phyloP scores from a whole-genome alignment of 1,284 basidiomycete genomes.

The Tylopilus microsporus region DNA sequence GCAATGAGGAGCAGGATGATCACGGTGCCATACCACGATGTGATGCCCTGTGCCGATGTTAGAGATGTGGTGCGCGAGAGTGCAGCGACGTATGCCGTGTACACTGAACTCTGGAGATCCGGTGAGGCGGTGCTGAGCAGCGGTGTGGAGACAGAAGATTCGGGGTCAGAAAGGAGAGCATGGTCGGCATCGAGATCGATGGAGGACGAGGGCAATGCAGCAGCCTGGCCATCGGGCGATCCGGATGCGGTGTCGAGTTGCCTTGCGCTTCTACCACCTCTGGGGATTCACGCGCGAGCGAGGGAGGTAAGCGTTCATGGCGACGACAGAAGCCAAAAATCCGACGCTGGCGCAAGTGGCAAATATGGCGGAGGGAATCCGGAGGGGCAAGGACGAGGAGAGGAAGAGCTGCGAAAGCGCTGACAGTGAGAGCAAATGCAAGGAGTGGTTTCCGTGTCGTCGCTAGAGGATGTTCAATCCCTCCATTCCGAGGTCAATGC shows the following conservation, averaged over 20 bases:
- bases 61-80: slow-evolving; percentile 70
- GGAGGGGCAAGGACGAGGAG: slow-evolving; percentile 62
- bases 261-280: slow-evolving; percentile 48
- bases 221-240: slow-evolving; percentile 10
- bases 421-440: slow-evolving; percentile 60
- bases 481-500: not conserved
- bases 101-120: slow-evolving; percentile 4
- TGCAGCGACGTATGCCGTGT: slow-evolving; percentile 42
- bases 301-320: slow-evolving; percentile 87
- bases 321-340: slow-evolving; percentile 80
- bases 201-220: slow-evolving; percentile 6
- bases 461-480: slow-evolving; percentile 42
- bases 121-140: slow-evolving; percentile 25
- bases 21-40: slow-evolving; percentile 75
- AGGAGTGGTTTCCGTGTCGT: slow-evolving; percentile 73
- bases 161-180: slow-evolving; percentile 9
- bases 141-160: slow-evolving; percentile 17
- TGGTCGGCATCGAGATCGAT: slow-evolving; percentile 23
- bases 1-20: slow-evolving; percentile 68
- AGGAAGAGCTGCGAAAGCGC: slow-evolving; percentile 62
- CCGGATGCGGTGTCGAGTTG: slow-evolving; percentile 28
- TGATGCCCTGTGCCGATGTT: slow-evolving; percentile 79
- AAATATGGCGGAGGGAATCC: slow-evolving; percentile 60
- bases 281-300: slow-evolving; percentile 61
- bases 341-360: slow-evolving; percentile 74